Conservation (phyloP, 2,329 filamentous ascomycete species). For the Rhynchosporium agropyri region DNA sequence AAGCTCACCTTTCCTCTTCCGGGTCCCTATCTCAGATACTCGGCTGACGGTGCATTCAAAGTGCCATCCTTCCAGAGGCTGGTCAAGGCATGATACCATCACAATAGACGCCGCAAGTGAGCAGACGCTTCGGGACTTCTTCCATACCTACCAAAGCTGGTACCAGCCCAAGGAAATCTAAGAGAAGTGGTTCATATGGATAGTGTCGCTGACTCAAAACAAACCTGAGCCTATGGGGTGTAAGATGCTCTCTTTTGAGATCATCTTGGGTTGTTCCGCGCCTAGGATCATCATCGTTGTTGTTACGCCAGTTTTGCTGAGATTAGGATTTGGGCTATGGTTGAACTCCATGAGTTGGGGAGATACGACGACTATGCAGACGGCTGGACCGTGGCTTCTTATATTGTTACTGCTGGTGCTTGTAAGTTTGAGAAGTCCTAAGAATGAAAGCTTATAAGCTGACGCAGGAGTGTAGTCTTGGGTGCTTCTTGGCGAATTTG, state of each 20-base stretch:
- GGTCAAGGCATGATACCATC: no score
- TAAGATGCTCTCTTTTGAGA: background rate
- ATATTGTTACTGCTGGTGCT: slow-evolving; percentile 2
- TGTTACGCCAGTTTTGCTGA: background rate
- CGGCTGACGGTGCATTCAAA: no score
- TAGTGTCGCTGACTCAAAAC: no score
- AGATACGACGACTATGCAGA: background rate
- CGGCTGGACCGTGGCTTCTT: background rate
- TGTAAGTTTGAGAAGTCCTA: background rate
- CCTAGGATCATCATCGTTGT: background rate
- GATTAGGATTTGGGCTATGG: background rate
- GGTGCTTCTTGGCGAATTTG: background rate
- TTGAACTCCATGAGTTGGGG: background rate
- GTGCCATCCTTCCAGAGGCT: no score
- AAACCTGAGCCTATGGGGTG: background rate
- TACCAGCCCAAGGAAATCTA: no score
- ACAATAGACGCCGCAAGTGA: no score
- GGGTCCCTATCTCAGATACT: no score
- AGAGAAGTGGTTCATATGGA: no score
- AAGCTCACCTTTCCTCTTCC: no score
- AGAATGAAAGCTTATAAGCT: background rate
- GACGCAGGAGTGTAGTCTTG: background rate
- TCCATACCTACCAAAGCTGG: no score
- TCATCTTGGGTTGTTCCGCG: background rate
- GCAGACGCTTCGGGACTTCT: no score